Evolutionary conservation across 2,329 filamentous ascomycete species (phyloP), one percentile per base, ranked within the genome.

Genomic region (Penicillium brasilianum): DNA sequence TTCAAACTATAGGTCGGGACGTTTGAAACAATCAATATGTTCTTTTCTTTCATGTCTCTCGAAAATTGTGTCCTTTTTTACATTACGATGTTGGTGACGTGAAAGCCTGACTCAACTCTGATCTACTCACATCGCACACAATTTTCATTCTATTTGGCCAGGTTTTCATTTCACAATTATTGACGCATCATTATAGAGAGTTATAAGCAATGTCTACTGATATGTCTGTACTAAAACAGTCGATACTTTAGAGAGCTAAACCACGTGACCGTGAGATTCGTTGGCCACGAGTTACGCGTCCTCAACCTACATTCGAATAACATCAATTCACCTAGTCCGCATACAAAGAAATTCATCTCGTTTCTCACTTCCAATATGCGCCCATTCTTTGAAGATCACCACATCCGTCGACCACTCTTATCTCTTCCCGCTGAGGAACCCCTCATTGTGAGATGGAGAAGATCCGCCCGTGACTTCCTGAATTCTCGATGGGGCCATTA

Each of bases 401-500:
- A 22, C 4, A 37, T 37, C 18, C 53, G 11, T 4, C 53, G 7
- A 14, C 41, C 14, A 51, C 39, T 34, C 28, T 50, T 57, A 13
- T 43, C 56, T 9, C 5, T 25, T 14, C 9, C 37, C 34, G 57
- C 54, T 18, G 41, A 57, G 6, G 57, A 62, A 13, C 39, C 60
- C 53, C 53, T 48, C 36, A 57, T 60, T 25, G 49, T 53, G 8
- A 53, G 52, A 25, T 58, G 62, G 49, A 60, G 62, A 51, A 60
- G 61, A 56, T 57, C 58, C 25, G 60, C 61, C 7, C 53, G 65
- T 9, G 28, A 61, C 34, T 80, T 78, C 63, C 74, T 85, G 30
- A 76, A 75, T 36, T 82, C 81, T 10, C 80, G 77, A 67, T 73
- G 73, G 50, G 82, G 82, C 13, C 83, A 85, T 69, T 84, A 83